Evolutionary conservation across 2,329 filamentous ascomycete genomes (phyloP), one percentile per base, ranked within the genome.

Genomic region (Tolypocladium inflatum): DNA sequence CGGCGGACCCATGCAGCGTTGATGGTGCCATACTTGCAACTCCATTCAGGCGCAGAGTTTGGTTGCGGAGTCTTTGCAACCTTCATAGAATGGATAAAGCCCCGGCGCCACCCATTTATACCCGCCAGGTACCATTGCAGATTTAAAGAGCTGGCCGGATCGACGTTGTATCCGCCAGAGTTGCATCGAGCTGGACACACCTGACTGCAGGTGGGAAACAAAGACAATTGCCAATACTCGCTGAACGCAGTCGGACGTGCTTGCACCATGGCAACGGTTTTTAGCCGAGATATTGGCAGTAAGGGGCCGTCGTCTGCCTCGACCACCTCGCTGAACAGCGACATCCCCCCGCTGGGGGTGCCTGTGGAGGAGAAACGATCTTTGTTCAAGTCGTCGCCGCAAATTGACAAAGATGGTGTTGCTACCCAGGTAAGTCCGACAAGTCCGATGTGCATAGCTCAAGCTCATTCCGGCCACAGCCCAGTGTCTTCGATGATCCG

Each of bases 401-500:
- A 43, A 2, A 64, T 70, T 23, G 67, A 72, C 37, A 63, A 63
- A 7, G 66, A 72, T 57, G 73, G 71, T 17, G 66, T 73, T 6
- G 74, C 73, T 1, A 76, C 74, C 0, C 72, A 72, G 51, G 57
- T 57, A 37, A 26, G 52, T 26, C 3, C 17, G 3, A 4, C 23
- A n/a, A 11, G 15, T 2, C 3, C 1, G 11, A 9, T n/a, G 8
- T 10, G 26, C 19, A 51, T n/a, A 13, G 5, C 9, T 7, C 30
- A 55, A 21, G 52, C 51, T 43, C 33, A 54, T 6, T 8, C 17
- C 8, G 5, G 2, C 15, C 35, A 4, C 26, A 60, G 65, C 65
- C 64, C n/a, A 63, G 68, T 21, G 74, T 76, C 2, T 76, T 73
- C 39, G 74, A 76, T 52, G 72, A 75, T 30, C 66, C 69, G 0